Evolutionary conservation across 495 filamentous ascomycete genomes (phyloP), one percentile per base, ranked within the genome.

Genomic region (Evansstolkia leycettana): DNA sequence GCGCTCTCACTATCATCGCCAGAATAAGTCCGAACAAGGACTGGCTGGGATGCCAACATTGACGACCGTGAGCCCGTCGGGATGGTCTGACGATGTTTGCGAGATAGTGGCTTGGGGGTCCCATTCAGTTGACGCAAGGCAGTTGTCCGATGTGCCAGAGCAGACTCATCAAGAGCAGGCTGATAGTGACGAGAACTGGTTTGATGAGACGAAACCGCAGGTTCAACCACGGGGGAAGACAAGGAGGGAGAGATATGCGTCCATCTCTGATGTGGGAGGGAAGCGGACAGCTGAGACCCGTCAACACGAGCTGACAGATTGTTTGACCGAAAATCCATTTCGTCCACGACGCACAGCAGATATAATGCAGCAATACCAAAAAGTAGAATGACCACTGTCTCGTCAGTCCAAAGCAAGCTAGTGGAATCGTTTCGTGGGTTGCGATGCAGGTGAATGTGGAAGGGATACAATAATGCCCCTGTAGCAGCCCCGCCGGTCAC

Each of bases 1-100:
- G 40, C 40, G 35, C 42, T 38, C 20, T 50, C 48, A 29, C 55
- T 38, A 29, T 47, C 48, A 46, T 55, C 47, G 27, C 57, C 54
- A 14, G 60, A 63, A 41, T 67, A 67, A 8, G 62, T 46, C 38
- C 58, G 51, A 8, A 70, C 65, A 7, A 68, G 51, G 1, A 70
- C 64, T 2, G 65, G 65, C 34, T 63, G 60, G 7, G 57, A 53
- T 26, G 46, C 45, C 36, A 43, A 31, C n/a, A 50, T 50, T 16
- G 52, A 49, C 7, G 50, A 40, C 28, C 41, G 51, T 20, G 38
- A 28, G 40, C 39, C 36, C 28, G 12, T 31, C 29, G 27, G 42
- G 26, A 32, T 41, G 28, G 40, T 27, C 13, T 44, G 41, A 38
- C 43, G 49, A 20, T 40, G 33, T 28, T 33, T 43, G 38, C 49